Percentiles rank a stretch among this genome's conserved stretches.
phyloP scores from a whole-genome alignment of 306 rosid species.

The Datisca glomerata region DNA sequence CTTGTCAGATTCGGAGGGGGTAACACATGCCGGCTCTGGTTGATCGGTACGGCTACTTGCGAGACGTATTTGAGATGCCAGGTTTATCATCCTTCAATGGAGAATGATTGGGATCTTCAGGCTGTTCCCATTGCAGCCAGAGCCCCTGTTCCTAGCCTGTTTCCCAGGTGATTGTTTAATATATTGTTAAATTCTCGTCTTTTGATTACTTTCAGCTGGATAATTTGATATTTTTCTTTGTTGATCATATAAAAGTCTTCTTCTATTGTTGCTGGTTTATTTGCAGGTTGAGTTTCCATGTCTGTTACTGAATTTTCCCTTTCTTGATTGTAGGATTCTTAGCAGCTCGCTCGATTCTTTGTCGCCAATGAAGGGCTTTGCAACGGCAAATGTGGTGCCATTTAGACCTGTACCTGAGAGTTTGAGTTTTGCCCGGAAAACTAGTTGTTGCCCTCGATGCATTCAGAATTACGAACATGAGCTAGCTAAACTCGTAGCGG shows the following conservation, averaged over 20 bases:
- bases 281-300: too few species aligned
- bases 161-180: too few species aligned
- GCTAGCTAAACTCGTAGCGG: constrained; percentile 29
- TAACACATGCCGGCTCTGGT: constrained; percentile 45
- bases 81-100: constrained; percentile 93
- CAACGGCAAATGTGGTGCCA: constrained; percentile 30
- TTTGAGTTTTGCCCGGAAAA: constrained; percentile 30
- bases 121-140: constrained; percentile 68
- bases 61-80: constrained; percentile 97
- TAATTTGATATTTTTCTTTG: neutral
- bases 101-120: constrained; percentile 96
- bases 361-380: constrained; percentile 59
- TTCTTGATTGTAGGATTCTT: constrained; percentile 43
- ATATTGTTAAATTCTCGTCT: constrained; percentile 10
- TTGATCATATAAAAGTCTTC: neutral
- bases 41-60: constrained; percentile 90
- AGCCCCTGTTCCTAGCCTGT: constrained; percentile 46
- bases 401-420: constrained; percentile 44
- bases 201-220: constrained; percentile 12
- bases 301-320: too few species aligned
- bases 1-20: constrained; percentile 38
- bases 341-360: constrained; percentile 67
- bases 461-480: constrained; percentile 46
- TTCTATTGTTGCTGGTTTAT: neutral
- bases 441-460: constrained; percentile 64